Base-by-base conservation (phyloP, 805 yeast species). In the Myxozyma sirexii region DNA sequence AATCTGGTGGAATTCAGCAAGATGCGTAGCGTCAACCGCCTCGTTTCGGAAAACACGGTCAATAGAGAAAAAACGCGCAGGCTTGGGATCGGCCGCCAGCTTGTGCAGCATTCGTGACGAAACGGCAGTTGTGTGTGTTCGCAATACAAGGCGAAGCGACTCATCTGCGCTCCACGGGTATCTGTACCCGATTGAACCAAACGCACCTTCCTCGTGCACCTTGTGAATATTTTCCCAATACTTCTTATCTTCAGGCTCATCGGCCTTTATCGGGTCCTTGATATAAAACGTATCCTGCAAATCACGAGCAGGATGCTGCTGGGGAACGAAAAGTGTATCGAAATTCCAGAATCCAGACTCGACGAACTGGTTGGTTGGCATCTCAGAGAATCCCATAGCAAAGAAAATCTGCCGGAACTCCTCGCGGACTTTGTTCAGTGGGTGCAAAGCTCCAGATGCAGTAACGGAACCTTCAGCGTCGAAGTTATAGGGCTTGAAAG, bases 251-350 rank as follows among this genome's bases (percentile, higher is more conserved):
- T 85, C 84, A 55, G 98, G 99, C 69, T 81, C 79, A 63, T 85
- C 86, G 57, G 96, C 96, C 63, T 75, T 79, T 51, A 77, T 80
- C 35, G 99, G 99, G 73, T 94, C 98, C 74, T 92, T 93, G 77
- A 94, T 81, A 78, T 94, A 94, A 80, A 94, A 94, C 60, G 99
- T 94, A 78, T 94, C 99, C 77, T 94, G 99, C 74, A 94, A 82
- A 75, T 94, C 99, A 80, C 99, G 87, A 51, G 99, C 99, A 17
- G 99, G 99, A 79, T 94, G 99, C 79, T 94, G 98, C 79, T 94
- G 99, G 57, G 99, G 99, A 56, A 94, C 99, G 71, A 79, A 94
- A 70, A 94, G 82, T 2, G 99, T 84, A 75, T 94, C 99, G 72
- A 94, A 94, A 77, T 94, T 94, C 99, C 99, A 94, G 85, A 94